phyloP scores from a whole-genome alignment of 306 rosid species.

The Medicago truncatula region DNA sequence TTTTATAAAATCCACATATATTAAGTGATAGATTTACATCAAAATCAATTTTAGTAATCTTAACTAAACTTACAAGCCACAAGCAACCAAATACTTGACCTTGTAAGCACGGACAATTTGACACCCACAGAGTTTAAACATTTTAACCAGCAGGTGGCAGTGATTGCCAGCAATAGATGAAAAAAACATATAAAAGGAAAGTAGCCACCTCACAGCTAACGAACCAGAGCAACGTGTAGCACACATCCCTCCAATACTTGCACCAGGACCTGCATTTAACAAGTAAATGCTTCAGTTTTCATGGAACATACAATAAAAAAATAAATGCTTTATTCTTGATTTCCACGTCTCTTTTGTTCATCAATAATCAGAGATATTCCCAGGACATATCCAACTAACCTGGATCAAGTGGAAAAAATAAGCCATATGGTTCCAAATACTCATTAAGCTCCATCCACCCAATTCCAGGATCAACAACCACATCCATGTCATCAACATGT shows the following conservation, averaged over 20 bases:
- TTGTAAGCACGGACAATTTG: conserved; percentile 5
- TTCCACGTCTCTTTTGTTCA: conserved; percentile 10
- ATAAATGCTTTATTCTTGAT: conserved; percentile 5
- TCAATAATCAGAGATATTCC: conserved; percentile 25
- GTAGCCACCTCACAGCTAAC: conserved; percentile 83
- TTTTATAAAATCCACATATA: not conserved
- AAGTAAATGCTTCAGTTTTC: conserved; percentile 31
- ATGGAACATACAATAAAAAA: conserved; percentile 30
- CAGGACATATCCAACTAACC: conserved; percentile 57
- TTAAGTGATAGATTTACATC: conserved; percentile 20
- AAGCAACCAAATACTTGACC: conserved; percentile 31
- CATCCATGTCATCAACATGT: conserved; percentile 94
- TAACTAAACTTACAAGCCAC: conserved; percentile 18
- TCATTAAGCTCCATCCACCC: conserved; percentile 99
- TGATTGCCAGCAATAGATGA: conserved; percentile 22
- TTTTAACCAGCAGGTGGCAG: conserved; percentile 21
- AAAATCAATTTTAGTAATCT: conserved; percentile 32
- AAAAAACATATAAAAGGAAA: conserved; percentile 34
- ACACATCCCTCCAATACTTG: conserved; percentile 99
- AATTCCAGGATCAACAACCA: conserved; percentile 94
- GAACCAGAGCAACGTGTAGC: conserved; percentile 99
- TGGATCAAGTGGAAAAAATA: conserved; percentile 98
- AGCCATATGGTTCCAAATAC: conserved; percentile 90
- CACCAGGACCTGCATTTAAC: conserved; percentile 89
- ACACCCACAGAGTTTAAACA: conserved; percentile 28